Evolutionary conservation across 2,329 filamentous ascomycete genomes (phyloP), one percentile per base, ranked within the genome.

Genomic region (Metarhizium anisopliae): DNA sequence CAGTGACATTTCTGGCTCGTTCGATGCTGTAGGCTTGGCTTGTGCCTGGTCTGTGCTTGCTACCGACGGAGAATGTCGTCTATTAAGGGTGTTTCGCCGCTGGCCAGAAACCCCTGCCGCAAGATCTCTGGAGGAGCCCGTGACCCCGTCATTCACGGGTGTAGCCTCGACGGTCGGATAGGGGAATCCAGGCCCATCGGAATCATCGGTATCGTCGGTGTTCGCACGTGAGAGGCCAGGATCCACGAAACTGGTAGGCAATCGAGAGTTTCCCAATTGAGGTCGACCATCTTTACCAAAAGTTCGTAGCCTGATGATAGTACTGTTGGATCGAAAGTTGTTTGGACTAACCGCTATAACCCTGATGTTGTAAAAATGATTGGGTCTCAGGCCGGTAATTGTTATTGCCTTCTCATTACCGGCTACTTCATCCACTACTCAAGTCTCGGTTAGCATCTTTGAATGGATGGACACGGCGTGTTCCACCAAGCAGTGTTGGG

Each of bases 241-340:
- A 52, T 75, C 74, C 32, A 76, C 69, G 57, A 84, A 81, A 60
- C 77, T 82, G 25, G 80, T 77, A 2, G 82, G 80, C 16, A 84
- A 65, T 32, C 81, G 77, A 2, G 77, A 76, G 61, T 79, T 78
- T 49, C 79, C 81, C 16, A 85, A 72, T 43, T 79, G 74, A n/a
- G 83, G 84, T 35, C 79, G 79, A 55, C 83, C 83, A 70, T 86
- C 84, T 62, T 75, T 78, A 66, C 76, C 80, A 68, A 81, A 85
- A 50, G 94, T 97, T 63, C 88, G 83, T 55, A 99, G 77, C 55
- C 94, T 87, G 60, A 97, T 85, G 42, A 95, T 84, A 5, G 84
- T 80, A 69, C 94, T 96, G 42, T 90, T 88, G 0, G 92, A 90
- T 67, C 95, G 90, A 65, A 97, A 97, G 70, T 94, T 95, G 62